Evolutionary conservation across 1,284 basidiomycete genomes (phyloP), one percentile per base, ranked within the genome.

Genomic region (Mycena sp.): DNA sequence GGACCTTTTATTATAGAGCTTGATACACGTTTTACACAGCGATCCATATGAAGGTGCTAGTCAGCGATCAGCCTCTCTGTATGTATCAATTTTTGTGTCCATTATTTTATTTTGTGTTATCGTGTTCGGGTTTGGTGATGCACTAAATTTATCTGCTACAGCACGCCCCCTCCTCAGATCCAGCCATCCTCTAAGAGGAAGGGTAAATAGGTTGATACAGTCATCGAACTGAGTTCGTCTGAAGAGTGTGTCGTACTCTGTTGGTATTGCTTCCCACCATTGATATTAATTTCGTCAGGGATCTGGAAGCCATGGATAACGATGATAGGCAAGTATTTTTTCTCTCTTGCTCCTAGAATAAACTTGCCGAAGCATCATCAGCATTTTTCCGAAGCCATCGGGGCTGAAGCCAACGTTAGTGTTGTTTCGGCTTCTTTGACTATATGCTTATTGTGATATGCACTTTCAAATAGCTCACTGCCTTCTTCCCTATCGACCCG

Each of bases 401-500:
- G 59, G 59, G 8, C 13, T 60, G 5, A 60, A 44, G 22, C 10
- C 59, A 5, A 37, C 38, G 57, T 60, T 25, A 4, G 57, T 44
- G 14, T 4, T 44, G 14, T 30, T 30, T 30, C 30, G 30, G 30
- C 30, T 30, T 30, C 30, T 30, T 30, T 30, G 4, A 30, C 30
- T 4, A 52, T 18, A 52, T 18, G 4, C 18, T 52, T 52, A 52
- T 52, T 20, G 50, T 22, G 22, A 3, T 52, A 3, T 20, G 13
- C 9, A 52, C 14, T 52, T 52, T 2, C 22, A 7, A 25, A 55
- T 60, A 16, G 57, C 10, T 34, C 57, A 10, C 14, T 60, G n/a
- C 57, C 57, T 5, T 38, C 57, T 22, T 60, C 57, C 38, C 57
- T 60, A n/a, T 11, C 22, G n/a, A 55, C 52, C 16, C 52, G 52